Evolutionary conservation across 176 grass and related monocot genomes (phyloP), one percentile per base, ranked within the genome.

Genomic region (Rhynchospora pubera): DNA sequence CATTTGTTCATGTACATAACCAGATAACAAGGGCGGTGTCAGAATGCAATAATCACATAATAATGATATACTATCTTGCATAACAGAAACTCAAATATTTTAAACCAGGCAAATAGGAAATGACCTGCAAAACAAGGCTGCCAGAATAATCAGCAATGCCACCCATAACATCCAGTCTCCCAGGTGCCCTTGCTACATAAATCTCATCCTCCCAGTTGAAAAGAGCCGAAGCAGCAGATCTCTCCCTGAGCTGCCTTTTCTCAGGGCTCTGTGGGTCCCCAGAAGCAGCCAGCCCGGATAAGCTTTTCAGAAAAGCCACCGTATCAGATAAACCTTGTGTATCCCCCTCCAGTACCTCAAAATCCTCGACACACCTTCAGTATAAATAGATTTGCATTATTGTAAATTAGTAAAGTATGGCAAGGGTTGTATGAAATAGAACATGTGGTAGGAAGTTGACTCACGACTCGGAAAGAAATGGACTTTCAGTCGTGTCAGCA

Each of bases 71-170:
- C 32, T 67, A 55, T 55, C 13, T n/a, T 30, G 12, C 12, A 52
- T 2, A 75, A 53, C 23, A 16, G 9, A 76, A 52, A 75, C 26
- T 19, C 18, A 70, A 46, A 70, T 47, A 21, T 70, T 21, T 70
- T 44, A 71, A 47, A 76, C 21, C 48, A 76, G 51, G 12, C 9
- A 76, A 82, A 70, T 50, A 57, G 34, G 42, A 85, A 26, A 48
- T 68, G 73, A 94, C 95, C 88, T 98, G 92, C 48, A 98, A 82
- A 65, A 98, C 95, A 87, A 98, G 89, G 87, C 90, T 93, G 65
- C 95, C 95, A 24, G 95, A 98, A 85, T 98, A 98, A 88, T 98
- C 95, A 24, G 95, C 95, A 52, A 94, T 94, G 39, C 95, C 95
- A 72, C 95, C 95, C 92, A 98, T 91, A 46, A 98, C 92, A 82